These are phyloP conservation scores for Kuraishia hungarica DNA, from an alignment of 805 yeast genomes.

Conservation along the genomic window DNA sequence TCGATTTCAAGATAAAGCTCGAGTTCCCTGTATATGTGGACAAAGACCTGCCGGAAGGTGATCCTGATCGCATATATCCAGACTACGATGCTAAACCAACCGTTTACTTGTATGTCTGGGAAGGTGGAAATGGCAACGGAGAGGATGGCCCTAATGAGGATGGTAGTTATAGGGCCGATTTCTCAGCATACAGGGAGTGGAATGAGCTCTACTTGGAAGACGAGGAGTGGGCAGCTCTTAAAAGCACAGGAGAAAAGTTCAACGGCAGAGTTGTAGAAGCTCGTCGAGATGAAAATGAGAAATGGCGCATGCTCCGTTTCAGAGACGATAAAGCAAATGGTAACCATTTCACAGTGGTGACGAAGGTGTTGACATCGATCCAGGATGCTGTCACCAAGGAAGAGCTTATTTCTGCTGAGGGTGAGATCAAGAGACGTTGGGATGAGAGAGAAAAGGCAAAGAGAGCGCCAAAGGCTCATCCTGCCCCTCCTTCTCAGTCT, in stretches of 20 bases:
- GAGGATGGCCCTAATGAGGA: conserved; percentile 23
- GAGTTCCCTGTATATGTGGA: conserved; percentile 53
- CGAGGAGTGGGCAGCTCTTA: conserved; percentile 75
- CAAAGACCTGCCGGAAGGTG: conserved; percentile 55
- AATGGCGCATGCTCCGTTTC: conserved; percentile 82
- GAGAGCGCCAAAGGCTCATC: conserved; percentile 10
- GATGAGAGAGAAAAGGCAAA: conserved; percentile 41
- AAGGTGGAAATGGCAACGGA: conserved; percentile 41
- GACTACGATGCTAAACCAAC: conserved; percentile 79
- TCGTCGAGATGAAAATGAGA: conserved; percentile 50
- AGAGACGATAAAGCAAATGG: conserved; percentile 91
- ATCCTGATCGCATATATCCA: conserved; percentile 61
- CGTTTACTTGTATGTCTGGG: conserved; percentile 68
- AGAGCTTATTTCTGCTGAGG: conserved; percentile 55
- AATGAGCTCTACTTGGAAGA: conserved; percentile 54
- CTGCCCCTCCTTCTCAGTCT: background rate
- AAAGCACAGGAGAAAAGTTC: conserved; percentile 65
- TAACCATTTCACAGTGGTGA: conserved; percentile 74
- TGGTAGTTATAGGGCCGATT: conserved; percentile 22
- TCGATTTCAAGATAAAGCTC: conserved; percentile 72
- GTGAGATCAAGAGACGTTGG: conserved; percentile 54
- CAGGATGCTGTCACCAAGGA: conserved; percentile 78
- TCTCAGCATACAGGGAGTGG: conserved; percentile 52
- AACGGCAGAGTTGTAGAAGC: conserved; percentile 89
- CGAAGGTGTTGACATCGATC: conserved; percentile 75